Evolutionary conservation across 2,329 filamentous ascomycete genomes (phyloP), one percentile per base, ranked within the genome.

Genomic region (Stagonosporopsis tanaceti): DNA sequence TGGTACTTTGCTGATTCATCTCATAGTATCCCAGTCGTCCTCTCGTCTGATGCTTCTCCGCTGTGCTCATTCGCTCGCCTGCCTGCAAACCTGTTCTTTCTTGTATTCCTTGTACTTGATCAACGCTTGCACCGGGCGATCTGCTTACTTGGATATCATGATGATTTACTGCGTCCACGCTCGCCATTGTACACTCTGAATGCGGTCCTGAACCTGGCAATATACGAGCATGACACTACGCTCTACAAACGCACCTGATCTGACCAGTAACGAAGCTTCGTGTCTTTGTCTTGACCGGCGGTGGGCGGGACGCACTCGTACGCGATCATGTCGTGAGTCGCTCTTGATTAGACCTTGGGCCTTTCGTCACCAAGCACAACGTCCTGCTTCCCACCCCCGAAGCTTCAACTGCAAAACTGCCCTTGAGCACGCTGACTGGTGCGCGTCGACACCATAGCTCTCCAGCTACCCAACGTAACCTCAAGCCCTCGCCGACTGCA

Each of bases 381-480:
- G 27, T 30, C 28, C 24, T 35, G 32, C 52, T 61, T 55, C 41
- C 35, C 37, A 40, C 45, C 27, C 53, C 38, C 55, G 48, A 46
- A 47, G 9, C 55, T 41, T 50, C 38, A 22, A 28, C 48, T 51
- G 41, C 44, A 28, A 40, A 32, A 25, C 40, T 55, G 35, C 58
- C 46, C 50, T 28, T 53, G 60, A 50, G 47, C 58, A 51, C 60
- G 71, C 74, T 77, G 69, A 77, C 72, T 70, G 52, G 64, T 65
- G 48, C 24, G 50, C 55, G 58, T 55, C 38, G 51, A 61, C 64
- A 55, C 54, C 61, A 71, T 65, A 80, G 78, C 71, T 72, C 77
- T 28, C 74, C 73, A 52, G 73, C 76, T 62, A 71, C 76, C 67
- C 78, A 79, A 68, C 79, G 78, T 69, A 79, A 70, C 60, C 68